A percentile compares a stretch with the other conserved stretches of the same genome.
Evolutionary conservation across 2,329 filamentous ascomycete species (phyloP).

Genomic region (Pyrenophora seminiperda): DNA sequence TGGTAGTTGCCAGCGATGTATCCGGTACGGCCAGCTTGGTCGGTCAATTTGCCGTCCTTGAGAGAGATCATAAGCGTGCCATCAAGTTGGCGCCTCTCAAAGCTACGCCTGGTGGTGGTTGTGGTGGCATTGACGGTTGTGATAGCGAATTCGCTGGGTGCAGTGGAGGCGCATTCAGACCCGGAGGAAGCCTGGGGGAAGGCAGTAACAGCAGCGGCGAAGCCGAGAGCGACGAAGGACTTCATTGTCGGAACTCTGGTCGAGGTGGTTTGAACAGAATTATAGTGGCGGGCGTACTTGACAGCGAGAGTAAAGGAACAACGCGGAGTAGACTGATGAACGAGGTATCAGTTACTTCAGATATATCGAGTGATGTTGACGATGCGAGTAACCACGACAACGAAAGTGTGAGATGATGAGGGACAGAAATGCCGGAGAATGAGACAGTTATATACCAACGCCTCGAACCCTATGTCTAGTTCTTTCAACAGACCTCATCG

Average conservation of each 20-base stretch:
- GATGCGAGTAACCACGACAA: conserved; percentile 33
- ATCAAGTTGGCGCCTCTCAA: conserved; percentile 36
- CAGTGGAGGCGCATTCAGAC: conserved; percentile 58
- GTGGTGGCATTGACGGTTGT: conserved; percentile 57
- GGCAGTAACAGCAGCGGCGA: conserved; percentile 38
- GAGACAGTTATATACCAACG: conserved; percentile 40
- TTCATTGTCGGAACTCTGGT: conserved; percentile 34
- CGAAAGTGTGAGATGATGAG: conserved; percentile 27
- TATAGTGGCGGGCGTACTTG: conserved; percentile 14
- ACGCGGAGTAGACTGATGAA: conserved; percentile 43
- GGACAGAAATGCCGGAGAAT: conserved; percentile 18
- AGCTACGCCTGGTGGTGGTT: conserved; percentile 29
- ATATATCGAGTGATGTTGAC: conserved; percentile 11
- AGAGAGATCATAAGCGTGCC: conserved; percentile 66
- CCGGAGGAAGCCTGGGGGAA: conserved; percentile 49
- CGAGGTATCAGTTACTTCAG: conserved; percentile 44
- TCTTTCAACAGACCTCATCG: conserved; percentile 27
- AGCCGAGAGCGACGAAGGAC: conserved; percentile 36
- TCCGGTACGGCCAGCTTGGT: conserved; percentile 69
- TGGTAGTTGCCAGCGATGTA: conserved; percentile 83
- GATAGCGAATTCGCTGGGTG: conserved; percentile 64
- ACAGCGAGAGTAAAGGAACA: conserved; percentile 25
- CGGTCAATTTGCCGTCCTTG: conserved; percentile 66
- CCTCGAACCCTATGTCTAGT: conserved; percentile 19
- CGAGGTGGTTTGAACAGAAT: conserved; percentile 8